These are phyloP conservation scores for Dentipellis sp. DNA, from an alignment of 768 basidiomycete species.

Conservation along the genomic window DNA sequence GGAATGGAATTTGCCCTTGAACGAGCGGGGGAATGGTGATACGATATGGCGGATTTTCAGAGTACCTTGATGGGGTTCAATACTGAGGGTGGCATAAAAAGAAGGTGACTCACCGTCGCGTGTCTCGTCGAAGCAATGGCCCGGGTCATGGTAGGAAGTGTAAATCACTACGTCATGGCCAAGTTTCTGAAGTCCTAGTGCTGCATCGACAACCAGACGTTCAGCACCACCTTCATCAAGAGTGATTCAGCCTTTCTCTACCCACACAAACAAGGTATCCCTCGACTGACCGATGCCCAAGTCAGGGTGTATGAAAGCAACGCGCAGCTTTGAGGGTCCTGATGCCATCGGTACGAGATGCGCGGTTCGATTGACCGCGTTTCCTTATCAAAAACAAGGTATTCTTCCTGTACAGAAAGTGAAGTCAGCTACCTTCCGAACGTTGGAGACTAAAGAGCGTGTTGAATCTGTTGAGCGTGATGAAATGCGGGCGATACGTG, in stretches of 20 bases:
- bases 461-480: no score
- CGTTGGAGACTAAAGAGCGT: no score
- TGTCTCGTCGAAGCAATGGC: slow-evolving; percentile 91
- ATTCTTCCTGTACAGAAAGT: no score
- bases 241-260: background rate
- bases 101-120: slow-evolving; percentile 53
- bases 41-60: slow-evolving; percentile 64
- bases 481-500: no score
- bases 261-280: background rate
- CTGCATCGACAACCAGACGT: slow-evolving; percentile 90
- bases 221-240: slow-evolving; percentile 77
- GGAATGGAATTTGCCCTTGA: slow-evolving; percentile 79
- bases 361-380: no score
- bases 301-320: slow-evolving; percentile 92
- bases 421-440: no score
- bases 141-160: slow-evolving; percentile 85
- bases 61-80: slow-evolving; percentile 43
- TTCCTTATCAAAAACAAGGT: no score
- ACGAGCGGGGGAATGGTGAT: slow-evolving; percentile 72
- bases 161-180: slow-evolving; percentile 87
- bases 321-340: slow-evolving; percentile 23
- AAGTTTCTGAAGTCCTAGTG: slow-evolving; percentile 73
- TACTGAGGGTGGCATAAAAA: background rate
- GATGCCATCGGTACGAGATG: background rate
- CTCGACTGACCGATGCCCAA: slow-evolving; percentile 71